These are phyloP conservation scores for Amanita subjunquillea DNA, from an alignment of 768 basidiomycete genomes.

Conservation along the genomic window DNA sequence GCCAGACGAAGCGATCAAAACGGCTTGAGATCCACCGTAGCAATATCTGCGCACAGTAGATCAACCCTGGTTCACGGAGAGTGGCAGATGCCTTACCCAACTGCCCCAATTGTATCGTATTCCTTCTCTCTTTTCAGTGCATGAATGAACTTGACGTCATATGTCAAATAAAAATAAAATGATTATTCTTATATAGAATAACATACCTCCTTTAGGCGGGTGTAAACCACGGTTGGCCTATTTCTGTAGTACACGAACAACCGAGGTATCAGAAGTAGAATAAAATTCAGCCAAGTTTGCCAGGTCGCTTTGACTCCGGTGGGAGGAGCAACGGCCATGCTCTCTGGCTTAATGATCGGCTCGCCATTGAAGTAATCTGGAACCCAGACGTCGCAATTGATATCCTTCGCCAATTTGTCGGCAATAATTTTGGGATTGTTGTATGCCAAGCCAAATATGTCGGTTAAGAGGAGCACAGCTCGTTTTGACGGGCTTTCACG, in stretches of 20 bases:
- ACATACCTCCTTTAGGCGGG: constrained; percentile 21
- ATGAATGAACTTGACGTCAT: constrained; percentile 23
- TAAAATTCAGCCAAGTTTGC: constrained; percentile 18
- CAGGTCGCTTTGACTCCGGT: constrained; percentile 21
- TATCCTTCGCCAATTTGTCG: constrained; percentile 34
- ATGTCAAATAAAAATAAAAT: not conserved
- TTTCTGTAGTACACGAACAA: constrained; percentile 20
- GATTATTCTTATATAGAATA: not conserved
- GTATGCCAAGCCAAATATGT: constrained; percentile 44
- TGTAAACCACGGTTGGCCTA: constrained; percentile 21
- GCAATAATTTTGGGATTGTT: constrained; percentile 48
- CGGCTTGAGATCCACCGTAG: constrained; percentile 27
- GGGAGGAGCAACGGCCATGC: constrained; percentile 17
- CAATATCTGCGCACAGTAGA: constrained; percentile 24
- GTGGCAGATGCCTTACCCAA: constrained; percentile 23
- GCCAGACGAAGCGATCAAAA: constrained; percentile 25
- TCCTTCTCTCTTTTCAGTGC: constrained; percentile 26
- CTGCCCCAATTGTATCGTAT: constrained; percentile 32
- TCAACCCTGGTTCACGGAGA: not conserved
- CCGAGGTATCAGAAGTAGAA: constrained; percentile 16
- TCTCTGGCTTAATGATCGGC: constrained; percentile 19
- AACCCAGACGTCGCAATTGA: constrained; percentile 53
- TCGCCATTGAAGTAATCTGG: constrained; percentile 51
- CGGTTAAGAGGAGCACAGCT: constrained; percentile 44
- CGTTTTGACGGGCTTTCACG: constrained; percentile 18